A percentile compares a stretch with the other conserved stretches of the same genome.
phyloP scores from a whole-genome alignment of 108 stramenopile species.

The Skeletonema menzelii region DNA sequence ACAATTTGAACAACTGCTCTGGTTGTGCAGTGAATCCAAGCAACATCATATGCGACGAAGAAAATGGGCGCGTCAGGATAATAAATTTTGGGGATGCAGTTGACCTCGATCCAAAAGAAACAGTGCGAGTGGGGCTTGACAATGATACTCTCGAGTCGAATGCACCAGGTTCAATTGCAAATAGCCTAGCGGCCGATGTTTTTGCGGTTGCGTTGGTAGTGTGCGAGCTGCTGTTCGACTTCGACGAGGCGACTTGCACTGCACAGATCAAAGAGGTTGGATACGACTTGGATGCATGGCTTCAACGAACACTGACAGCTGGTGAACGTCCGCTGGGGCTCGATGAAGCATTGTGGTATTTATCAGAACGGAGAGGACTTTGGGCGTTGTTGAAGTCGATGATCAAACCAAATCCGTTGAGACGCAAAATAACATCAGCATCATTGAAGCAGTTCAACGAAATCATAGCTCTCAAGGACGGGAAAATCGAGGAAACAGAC shows the following conservation, averaged over 20 bases:
- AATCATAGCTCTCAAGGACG: conserved; percentile 38
- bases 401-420: conserved; percentile 61
- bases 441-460: conserved; percentile 48
- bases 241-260: conserved; percentile 60
- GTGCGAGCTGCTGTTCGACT: conserved; percentile 74
- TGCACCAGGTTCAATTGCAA: conserved; percentile 71
- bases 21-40: conserved; percentile 47
- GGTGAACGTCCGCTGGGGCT: conserved; percentile 54
- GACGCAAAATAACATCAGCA: conserved; percentile 46
- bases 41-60: conserved; percentile 57
- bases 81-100: conserved; percentile 85
- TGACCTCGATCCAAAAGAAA: conserved; percentile 67
- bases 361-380: conserved; percentile 66
- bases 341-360: conserved; percentile 63
- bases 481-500: conserved; percentile 29
- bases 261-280: conserved; percentile 62
- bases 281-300: conserved; percentile 77
- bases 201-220: conserved; percentile 66
- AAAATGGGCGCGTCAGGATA: conserved; percentile 37
- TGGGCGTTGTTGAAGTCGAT: conserved; percentile 66
- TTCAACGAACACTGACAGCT: conserved; percentile 41
- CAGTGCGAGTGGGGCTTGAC: conserved; percentile 57
- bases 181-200: conserved; percentile 60
- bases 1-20: neutral
- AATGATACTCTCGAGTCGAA: conserved; percentile 50